Evolutionary conservation across 495 filamentous ascomycete species (phyloP).

Genomic region (Tuber umbilicatum): DNA sequence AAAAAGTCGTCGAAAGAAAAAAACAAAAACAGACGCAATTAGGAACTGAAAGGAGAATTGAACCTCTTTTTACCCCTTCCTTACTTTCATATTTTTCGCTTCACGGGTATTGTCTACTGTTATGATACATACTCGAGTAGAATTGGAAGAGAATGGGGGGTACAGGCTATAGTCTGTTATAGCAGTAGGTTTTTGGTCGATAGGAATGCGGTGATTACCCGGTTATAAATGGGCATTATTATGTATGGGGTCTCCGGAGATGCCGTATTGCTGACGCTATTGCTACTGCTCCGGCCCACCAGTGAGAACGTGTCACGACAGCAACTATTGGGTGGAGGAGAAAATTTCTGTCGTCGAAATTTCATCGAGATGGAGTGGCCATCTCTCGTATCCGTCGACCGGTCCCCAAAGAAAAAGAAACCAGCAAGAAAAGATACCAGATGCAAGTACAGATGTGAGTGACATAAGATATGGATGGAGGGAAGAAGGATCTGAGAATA

Average conservation of each 20-base stretch:
- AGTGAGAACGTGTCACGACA: not conserved
- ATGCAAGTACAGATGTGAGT: not conserved
- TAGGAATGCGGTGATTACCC: not conserved
- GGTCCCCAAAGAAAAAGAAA: constrained; percentile 8
- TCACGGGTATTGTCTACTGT: not conserved
- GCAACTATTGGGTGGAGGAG: not conserved
- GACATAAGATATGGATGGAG: constrained; percentile 1
- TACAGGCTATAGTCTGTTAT: not conserved
- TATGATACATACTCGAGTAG: not conserved
- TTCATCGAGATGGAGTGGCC: not conserved
- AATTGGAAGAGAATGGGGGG: not conserved
- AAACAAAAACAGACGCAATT: not conserved
- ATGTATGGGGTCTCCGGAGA: not conserved
- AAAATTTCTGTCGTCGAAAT: not conserved
- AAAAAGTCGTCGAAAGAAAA: not conserved
- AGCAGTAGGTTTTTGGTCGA: not conserved
- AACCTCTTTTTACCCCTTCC: not conserved
- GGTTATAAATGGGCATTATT: not conserved
- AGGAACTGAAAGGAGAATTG: not conserved
- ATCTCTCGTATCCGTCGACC: not conserved
- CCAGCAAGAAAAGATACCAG: constrained; percentile 13
- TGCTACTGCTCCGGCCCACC: not conserved
- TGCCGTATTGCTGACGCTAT: not conserved
- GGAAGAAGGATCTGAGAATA: not conserved
- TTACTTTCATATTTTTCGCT: not conserved